These are phyloP conservation scores for Paraconiothyrium sp. DNA, from an alignment of 2,329 filamentous ascomycete species.

Conservation along the genomic window DNA sequence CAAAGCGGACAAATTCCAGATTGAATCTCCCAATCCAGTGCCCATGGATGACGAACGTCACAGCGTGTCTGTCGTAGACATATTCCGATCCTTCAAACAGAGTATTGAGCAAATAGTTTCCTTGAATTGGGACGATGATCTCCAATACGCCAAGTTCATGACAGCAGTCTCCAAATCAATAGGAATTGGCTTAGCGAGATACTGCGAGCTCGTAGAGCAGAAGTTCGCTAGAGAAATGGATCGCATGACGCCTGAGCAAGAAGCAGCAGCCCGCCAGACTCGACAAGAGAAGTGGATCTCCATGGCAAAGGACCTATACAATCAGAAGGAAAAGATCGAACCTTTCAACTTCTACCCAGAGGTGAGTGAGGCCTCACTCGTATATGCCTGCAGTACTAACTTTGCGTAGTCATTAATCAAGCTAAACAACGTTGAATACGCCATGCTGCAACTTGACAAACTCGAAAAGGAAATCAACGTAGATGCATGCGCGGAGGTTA, in stretches of 20 bases:
- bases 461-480: slow-evolving; percentile 91
- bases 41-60: slow-evolving; percentile 84
- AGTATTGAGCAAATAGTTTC: slow-evolving; percentile 86
- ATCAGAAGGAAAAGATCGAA: slow-evolving; percentile 89
- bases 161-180: slow-evolving; percentile 88
- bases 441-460: slow-evolving; percentile 89
- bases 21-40: slow-evolving; percentile 71
- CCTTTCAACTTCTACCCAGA: slow-evolving; percentile 97
- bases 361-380: slow-evolving; percentile 60
- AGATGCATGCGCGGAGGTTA: slow-evolving; percentile 84
- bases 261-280: slow-evolving; percentile 78
- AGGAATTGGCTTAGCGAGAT: slow-evolving; percentile 81
- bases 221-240: slow-evolving; percentile 94
- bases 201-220: slow-evolving; percentile 90
- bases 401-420: slow-evolving; percentile 86
- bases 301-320: slow-evolving; percentile 92
- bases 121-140: slow-evolving; percentile 90
- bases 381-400: slow-evolving; percentile 13
- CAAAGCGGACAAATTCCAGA: slow-evolving; percentile 86
- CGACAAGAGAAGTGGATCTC: slow-evolving; percentile 94
- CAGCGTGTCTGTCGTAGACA: slow-evolving; percentile 90
- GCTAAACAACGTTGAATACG: slow-evolving; percentile 96
- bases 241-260: slow-evolving; percentile 84
- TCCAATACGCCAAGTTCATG: slow-evolving; percentile 97
- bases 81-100: slow-evolving; percentile 94